These are phyloP conservation scores for Moesziomyces parantarcticus DNA, from an alignment of 1,284 basidiomycete genomes.

Conservation along the genomic window DNA sequence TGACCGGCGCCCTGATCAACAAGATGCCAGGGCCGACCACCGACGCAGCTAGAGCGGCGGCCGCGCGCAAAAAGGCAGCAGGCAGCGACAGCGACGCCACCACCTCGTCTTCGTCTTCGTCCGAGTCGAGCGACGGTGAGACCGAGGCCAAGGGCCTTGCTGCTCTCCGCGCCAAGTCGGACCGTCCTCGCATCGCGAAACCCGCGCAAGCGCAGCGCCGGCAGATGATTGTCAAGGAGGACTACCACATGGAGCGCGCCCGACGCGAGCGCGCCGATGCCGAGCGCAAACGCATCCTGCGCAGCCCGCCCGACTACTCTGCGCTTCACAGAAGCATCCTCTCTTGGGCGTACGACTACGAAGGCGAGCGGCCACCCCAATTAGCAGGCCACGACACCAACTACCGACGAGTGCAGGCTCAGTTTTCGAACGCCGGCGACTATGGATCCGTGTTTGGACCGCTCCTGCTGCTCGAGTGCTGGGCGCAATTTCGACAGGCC, in stretches of 20 bases:
- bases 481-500: conserved; percentile 85
- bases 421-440: conserved; percentile 76
- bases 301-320: conserved; percentile 84
- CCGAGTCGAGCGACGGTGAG: conserved; percentile 72
- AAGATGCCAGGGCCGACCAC: conserved; percentile 32
- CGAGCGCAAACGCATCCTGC: conserved; percentile 72
- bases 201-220: conserved; percentile 72
- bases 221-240: conserved; percentile 78
- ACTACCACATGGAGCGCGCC: conserved; percentile 59
- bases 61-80: conserved; percentile 23
- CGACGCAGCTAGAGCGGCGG: conserved; percentile 30
- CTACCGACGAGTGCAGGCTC: conserved; percentile 70
- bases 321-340: conserved; percentile 83
- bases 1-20: conserved; percentile 52
- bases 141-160: conserved; percentile 71
- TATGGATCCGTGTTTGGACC: conserved; percentile 86
- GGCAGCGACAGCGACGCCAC: conserved; percentile 49
- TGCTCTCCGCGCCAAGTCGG: conserved; percentile 70
- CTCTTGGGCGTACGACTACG: conserved; percentile 84
- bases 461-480: conserved; percentile 88
- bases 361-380: conserved; percentile 71
- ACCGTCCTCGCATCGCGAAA: conserved; percentile 64
- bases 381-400: conserved; percentile 70
- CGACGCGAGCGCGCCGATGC: conserved; percentile 46
- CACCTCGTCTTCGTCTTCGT: conserved; percentile 60